These are phyloP conservation scores for Strobilomyces confusus DNA, from an alignment of 768 basidiomycete species.

Conservation along the genomic window DNA sequence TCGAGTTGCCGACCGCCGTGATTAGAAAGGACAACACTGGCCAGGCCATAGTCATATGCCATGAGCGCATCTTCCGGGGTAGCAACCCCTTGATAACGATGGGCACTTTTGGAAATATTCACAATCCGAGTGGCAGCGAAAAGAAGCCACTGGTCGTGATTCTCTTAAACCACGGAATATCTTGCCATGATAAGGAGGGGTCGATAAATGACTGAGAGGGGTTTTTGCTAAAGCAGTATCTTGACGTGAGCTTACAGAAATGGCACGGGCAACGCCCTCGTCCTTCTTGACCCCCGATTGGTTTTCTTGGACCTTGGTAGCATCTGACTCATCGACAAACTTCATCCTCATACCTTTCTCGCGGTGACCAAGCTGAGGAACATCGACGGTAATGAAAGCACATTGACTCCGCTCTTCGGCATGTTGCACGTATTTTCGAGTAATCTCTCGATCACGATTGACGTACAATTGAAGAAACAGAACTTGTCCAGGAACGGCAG, in stretches of 20 bases:
- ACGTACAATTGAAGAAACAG: slow-evolving; percentile 88
- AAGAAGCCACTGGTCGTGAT: slow-evolving; percentile 59
- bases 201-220: slow-evolving; percentile 78
- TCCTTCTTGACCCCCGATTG: slow-evolving; percentile 32
- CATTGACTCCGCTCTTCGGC: slow-evolving; percentile 86
- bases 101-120: slow-evolving; percentile 52
- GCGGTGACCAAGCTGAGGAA: slow-evolving; percentile 86
- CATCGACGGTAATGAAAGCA: slow-evolving; percentile 94
- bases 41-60: slow-evolving; percentile 69
- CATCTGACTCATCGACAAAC: slow-evolving; percentile 64
- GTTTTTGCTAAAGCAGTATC: slow-evolving; percentile 21
- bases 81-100: slow-evolving; percentile 84
- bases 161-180: slow-evolving; percentile 61
- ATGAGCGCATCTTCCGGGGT: slow-evolving; percentile 78
- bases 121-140: not conserved
- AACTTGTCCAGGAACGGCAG: slow-evolving; percentile 67
- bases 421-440: slow-evolving; percentile 75
- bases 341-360: slow-evolving; percentile 96
- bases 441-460: slow-evolving; percentile 82
- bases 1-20: slow-evolving; percentile 68
- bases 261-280: slow-evolving; percentile 87
- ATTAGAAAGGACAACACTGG: slow-evolving; percentile 75
- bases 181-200: slow-evolving; percentile 74
- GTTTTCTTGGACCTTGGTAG: slow-evolving; percentile 24
- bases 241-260: slow-evolving; percentile 56